Conservation (phyloP, 2,329 filamentous ascomycete genomes). For the Cryphonectria naterciae region DNA sequence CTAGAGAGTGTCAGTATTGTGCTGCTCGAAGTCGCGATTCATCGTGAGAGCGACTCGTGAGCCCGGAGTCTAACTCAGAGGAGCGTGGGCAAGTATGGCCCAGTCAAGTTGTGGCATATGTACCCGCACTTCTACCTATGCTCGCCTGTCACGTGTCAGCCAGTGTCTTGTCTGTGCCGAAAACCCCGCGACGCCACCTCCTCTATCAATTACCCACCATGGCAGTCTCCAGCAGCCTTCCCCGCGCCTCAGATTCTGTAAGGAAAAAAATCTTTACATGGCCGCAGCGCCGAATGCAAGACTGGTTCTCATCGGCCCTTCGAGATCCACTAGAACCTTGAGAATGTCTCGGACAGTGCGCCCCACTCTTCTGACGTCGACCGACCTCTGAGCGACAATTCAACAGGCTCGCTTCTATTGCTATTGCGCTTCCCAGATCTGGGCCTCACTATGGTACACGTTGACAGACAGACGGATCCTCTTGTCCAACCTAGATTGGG, state of each 20-base stretch:
- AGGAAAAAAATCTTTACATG: not conserved
- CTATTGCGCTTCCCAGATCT: not conserved
- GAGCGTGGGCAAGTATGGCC: not conserved
- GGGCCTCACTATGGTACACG: not conserved
- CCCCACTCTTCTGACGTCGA: constrained; percentile 1
- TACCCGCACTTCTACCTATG: not conserved
- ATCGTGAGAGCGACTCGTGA: not conserved
- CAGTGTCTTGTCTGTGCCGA: not conserved
- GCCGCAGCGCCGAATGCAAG: not conserved
- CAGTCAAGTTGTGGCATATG: not conserved
- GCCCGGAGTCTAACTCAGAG: not conserved
- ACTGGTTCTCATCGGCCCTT: not conserved
- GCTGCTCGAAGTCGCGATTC: not conserved
- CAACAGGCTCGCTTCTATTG: not conserved
- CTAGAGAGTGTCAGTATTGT: not conserved
- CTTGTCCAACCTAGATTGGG: not conserved
- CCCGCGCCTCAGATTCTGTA: not conserved
- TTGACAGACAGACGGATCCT: not conserved
- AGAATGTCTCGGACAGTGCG: constrained; percentile 1
- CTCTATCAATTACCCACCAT: not conserved
- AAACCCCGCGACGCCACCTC: not conserved
- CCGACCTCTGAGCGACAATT: not conserved
- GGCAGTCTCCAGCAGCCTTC: not conserved
- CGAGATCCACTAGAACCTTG: not conserved
- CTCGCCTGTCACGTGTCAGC: not conserved